phyloP scores from a whole-genome alignment of 352 stramenopile genomes.

The Phytophthora hibernalis region DNA sequence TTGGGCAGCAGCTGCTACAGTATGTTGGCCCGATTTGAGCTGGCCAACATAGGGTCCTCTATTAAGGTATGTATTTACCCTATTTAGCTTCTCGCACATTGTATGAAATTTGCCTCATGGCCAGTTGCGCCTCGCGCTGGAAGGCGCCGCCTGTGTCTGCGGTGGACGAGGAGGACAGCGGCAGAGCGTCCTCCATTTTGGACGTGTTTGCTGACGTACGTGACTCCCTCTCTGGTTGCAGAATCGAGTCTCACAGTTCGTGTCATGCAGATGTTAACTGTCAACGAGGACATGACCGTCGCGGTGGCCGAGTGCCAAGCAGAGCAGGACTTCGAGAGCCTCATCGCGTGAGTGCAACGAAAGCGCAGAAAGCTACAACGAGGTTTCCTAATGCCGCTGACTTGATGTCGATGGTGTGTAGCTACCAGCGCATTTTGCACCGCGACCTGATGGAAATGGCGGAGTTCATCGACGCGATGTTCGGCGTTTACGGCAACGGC shows the following conservation, averaged over 20 bases:
- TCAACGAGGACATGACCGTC: conserved; percentile 79
- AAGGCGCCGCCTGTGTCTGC: conserved; percentile 17
- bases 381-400: not conserved
- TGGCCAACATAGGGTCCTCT: conserved; percentile 5
- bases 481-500: conserved; percentile 71
- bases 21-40: too few species aligned
- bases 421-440: conserved; percentile 78
- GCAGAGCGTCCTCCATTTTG: conserved; percentile 62
- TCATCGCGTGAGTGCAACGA: conserved; percentile 53
- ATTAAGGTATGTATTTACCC: conserved; percentile 6
- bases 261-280: conserved; percentile 62
- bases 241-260: not conserved
- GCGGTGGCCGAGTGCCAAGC: conserved; percentile 68
- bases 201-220: conserved; percentile 77
- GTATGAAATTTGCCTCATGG: conserved; percentile 28
- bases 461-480: conserved; percentile 80
- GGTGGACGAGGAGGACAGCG: conserved; percentile 39
- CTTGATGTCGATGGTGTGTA: conserved; percentile 26
- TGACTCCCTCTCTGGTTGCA: not conserved
- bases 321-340: conserved; percentile 54
- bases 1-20: not conserved
- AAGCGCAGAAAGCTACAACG: too few species aligned
- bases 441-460: conserved; percentile 85
- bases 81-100: conserved; percentile 16
- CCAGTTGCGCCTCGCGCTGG: conserved; percentile 15